Conservation (phyloP, 345 rosid species). For the Camelina laxa region DNA sequence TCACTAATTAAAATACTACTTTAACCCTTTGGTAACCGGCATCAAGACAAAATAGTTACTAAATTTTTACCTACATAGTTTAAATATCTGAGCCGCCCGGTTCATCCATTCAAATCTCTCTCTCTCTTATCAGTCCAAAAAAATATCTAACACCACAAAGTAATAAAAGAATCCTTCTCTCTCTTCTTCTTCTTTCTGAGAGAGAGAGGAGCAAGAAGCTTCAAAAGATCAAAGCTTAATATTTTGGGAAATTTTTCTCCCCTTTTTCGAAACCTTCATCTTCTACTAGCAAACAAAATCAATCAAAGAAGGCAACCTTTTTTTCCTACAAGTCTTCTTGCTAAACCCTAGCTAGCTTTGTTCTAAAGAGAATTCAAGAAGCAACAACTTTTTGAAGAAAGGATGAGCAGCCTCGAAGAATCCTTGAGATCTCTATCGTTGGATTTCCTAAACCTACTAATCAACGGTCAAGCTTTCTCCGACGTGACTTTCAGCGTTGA, state of each 20-base stretch:
- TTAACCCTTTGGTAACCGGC: background rate
- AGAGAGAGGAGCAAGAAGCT: conserved; percentile 23
- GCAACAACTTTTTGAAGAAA: background rate
- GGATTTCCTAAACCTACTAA: conserved; percentile 87
- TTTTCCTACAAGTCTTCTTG: background rate
- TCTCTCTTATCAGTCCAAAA: conserved; percentile 45
- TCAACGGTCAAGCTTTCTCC: conserved; percentile 98
- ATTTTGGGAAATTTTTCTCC: conserved; percentile 3
- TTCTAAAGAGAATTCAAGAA: conserved; percentile 7
- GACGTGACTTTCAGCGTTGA: conserved; percentile 99
- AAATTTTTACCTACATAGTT: conserved; percentile 42
- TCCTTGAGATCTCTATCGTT: conserved; percentile 87
- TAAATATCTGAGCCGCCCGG: conserved; percentile 81
- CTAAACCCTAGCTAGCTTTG: conserved; percentile 45
- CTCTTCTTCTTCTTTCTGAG: conserved; percentile 21
- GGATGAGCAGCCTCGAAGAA: conserved; percentile 68
- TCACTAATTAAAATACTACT: conserved; percentile 16
- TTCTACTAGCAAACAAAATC: conserved; percentile 12
- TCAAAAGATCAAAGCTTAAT: conserved; percentile 27
- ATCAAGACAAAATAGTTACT: conserved; percentile 18
- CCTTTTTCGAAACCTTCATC: conserved; percentile 28
- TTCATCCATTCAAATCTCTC: conserved; percentile 68
- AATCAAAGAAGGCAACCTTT: conserved; percentile 1
- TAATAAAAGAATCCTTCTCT: conserved; percentile 54
- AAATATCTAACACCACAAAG: conserved; percentile 56